Percentiles rank a stretch among this genome's conserved stretches.
phyloP scores from a whole-genome alignment of 108 stramenopile species.

The Fistulifera pelliculosa region DNA sequence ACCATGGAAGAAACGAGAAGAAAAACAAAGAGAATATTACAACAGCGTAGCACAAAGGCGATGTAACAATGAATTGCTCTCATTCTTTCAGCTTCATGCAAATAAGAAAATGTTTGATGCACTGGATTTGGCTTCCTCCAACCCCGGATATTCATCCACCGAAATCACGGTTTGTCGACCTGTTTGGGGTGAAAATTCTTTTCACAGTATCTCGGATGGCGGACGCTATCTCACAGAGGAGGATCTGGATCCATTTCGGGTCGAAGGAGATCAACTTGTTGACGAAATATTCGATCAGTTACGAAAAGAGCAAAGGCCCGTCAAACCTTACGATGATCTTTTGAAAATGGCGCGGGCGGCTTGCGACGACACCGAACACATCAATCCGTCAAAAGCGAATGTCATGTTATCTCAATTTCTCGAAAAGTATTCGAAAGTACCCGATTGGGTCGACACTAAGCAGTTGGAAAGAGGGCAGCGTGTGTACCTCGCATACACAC shows the following conservation, averaged over 20 bases:
- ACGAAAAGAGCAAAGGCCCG: constrained; percentile 16
- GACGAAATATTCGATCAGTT: constrained; percentile 41
- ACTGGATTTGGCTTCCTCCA: too few species aligned
- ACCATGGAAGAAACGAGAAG: too few species aligned
- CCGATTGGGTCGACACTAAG: constrained; percentile 60
- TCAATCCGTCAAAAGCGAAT: constrained; percentile 1
- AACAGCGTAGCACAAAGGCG: too few species aligned
- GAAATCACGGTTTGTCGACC: too few species aligned
- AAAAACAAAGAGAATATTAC: too few species aligned
- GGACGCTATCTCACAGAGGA: constrained; percentile 37
- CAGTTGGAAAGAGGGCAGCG: constrained; percentile 69
- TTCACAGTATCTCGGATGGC: constrained; percentile 9
- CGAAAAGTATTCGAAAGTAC: constrained; percentile 26
- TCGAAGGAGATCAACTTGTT: constrained; percentile 52
- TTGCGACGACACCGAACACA: not conserved
- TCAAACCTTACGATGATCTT: constrained; percentile 44
- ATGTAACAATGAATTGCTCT: too few species aligned
- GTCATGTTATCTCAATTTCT: constrained; percentile 15
- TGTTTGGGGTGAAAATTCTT: too few species aligned
- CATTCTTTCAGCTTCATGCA: too few species aligned
- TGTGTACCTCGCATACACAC: constrained; percentile 58
- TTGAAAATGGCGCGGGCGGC: constrained; percentile 28
- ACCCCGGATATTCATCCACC: too few species aligned
- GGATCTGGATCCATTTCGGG: constrained; percentile 56
- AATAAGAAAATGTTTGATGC: too few species aligned